A percentile compares a stretch with the other conserved stretches of the same genome.
phyloP scores from a whole-genome alignment of 805 yeast genomes.

The Suhomyces sp. region DNA sequence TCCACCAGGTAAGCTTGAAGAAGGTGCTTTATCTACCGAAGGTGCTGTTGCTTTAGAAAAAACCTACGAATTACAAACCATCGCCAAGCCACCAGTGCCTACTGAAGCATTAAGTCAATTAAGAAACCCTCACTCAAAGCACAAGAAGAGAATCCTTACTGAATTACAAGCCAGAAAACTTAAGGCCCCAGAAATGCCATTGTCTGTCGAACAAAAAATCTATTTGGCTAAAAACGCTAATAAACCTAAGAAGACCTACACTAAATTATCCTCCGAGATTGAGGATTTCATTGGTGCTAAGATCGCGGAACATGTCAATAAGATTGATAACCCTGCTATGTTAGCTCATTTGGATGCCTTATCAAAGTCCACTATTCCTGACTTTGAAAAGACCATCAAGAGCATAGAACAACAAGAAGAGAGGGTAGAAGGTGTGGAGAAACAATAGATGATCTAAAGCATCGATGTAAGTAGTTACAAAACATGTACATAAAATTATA shows the following conservation, averaged over 20 bases:
- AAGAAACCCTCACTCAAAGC: slow-evolving; percentile 74
- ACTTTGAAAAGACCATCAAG: slow-evolving; percentile 28
- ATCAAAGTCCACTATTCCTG: slow-evolving; percentile 28
- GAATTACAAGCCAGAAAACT: slow-evolving; percentile 61
- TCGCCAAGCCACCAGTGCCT: slow-evolving; percentile 71
- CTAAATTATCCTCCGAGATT: slow-evolving; percentile 50
- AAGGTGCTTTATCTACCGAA: slow-evolving; percentile 57
- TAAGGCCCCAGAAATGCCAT: slow-evolving; percentile 76
- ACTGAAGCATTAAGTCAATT: slow-evolving; percentile 60
- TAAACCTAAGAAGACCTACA: slow-evolving; percentile 35
- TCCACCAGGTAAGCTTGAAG: slow-evolving; percentile 53
- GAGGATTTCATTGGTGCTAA: slow-evolving; percentile 54
- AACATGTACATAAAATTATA: slow-evolving; percentile 3
- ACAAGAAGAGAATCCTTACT: slow-evolving; percentile 54
- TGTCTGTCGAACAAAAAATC: slow-evolving; percentile 60
- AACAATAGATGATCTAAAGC: not conserved
- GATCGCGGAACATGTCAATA: slow-evolving; percentile 41
- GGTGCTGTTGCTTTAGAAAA: slow-evolving; percentile 62
- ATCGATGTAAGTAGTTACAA: slow-evolving; percentile 1
- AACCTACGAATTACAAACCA: slow-evolving; percentile 68
- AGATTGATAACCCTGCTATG: slow-evolving; percentile 35
- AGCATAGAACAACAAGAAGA: slow-evolving; percentile 14
- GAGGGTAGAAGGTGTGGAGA: not conserved
- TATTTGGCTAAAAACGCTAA: slow-evolving; percentile 49
- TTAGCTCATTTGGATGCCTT: slow-evolving; percentile 41